Conservation (phyloP, 306 rosid genomes). For the Trifolium subterraneum region DNA sequence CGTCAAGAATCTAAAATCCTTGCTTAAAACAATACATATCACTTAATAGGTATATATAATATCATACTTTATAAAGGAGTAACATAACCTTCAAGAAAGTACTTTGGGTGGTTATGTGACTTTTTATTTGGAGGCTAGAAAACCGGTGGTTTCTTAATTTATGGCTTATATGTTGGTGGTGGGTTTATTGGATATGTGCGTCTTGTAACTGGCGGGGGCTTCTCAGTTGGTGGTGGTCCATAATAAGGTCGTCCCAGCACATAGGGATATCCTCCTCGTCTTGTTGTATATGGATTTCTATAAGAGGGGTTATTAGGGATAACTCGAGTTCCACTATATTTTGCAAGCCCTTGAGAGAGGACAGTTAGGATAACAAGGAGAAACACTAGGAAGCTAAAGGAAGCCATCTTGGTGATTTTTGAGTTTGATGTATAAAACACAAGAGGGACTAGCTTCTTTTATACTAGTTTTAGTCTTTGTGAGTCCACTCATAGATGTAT, state of each 20-base stretch:
- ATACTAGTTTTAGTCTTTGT: not conserved
- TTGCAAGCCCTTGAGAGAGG: slow-evolving; percentile 29
- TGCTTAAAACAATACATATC: not conserved
- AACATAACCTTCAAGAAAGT: too few species aligned
- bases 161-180: not conserved
- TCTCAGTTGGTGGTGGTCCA: not conserved
- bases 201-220: not conserved
- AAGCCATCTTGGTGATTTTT: slow-evolving; percentile 21
- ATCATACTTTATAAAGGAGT: not conserved
- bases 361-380: slow-evolving; percentile 1
- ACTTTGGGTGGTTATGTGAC: not conserved
- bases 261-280: not conserved
- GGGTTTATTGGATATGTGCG: not conserved
- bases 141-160: not conserved
- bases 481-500: not conserved
- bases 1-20: not conserved
- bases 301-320: not conserved
- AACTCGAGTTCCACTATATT: not conserved
- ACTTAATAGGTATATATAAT: too few species aligned
- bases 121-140: accelerated
- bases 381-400: slow-evolving; percentile 5
- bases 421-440: not conserved
- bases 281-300: not conserved
- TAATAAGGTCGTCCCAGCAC: accelerated
- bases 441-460: not conserved